phyloP scores from a whole-genome alignment of 495 filamentous ascomycete genomes.

The Neurospora discreta region DNA sequence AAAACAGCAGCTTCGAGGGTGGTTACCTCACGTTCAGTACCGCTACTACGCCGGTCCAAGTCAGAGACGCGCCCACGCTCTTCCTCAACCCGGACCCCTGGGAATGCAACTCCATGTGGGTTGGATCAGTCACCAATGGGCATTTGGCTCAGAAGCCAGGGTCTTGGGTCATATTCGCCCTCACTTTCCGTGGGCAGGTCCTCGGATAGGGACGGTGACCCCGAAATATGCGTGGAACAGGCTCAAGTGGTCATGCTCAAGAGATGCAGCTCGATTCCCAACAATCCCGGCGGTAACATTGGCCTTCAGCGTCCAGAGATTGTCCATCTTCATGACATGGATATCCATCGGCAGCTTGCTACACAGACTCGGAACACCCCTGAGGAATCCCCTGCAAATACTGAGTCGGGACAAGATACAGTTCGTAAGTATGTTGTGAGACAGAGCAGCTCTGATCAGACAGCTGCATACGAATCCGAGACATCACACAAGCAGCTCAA shows the following conservation, averaged over 20 bases:
- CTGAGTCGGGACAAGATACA: constrained; percentile 2
- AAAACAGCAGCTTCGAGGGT: neutral
- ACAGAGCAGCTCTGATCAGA: neutral
- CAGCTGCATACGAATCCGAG: neutral
- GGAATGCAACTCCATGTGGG: constrained; percentile 1
- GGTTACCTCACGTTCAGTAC: neutral
- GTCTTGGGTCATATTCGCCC: constrained; percentile 19
- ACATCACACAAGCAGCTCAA: neutral
- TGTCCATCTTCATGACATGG: constrained; percentile 19
- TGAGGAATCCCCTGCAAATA: constrained; percentile 5
- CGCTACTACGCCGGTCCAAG: constrained; percentile 1
- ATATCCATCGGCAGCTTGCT: constrained; percentile 15
- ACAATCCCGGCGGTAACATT: constrained; percentile 4
- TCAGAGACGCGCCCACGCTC: constrained; percentile 8
- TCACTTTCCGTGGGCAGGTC: constrained; percentile 2
- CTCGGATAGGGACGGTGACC: constrained; percentile 7
- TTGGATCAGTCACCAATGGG: constrained; percentile 25
- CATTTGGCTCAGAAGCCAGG: constrained; percentile 33
- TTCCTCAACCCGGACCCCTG: constrained; percentile 10
- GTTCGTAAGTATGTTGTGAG: neutral
- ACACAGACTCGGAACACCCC: constrained; percentile 12
- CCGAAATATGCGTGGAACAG: constrained; percentile 13
- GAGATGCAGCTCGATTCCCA: constrained; percentile 13
- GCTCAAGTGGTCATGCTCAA: constrained; percentile 17
- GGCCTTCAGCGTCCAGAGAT: constrained; percentile 15